phyloP scores from a whole-genome alignment of 2,329 filamentous ascomycete genomes.

The Byssochlamys sp. region DNA sequence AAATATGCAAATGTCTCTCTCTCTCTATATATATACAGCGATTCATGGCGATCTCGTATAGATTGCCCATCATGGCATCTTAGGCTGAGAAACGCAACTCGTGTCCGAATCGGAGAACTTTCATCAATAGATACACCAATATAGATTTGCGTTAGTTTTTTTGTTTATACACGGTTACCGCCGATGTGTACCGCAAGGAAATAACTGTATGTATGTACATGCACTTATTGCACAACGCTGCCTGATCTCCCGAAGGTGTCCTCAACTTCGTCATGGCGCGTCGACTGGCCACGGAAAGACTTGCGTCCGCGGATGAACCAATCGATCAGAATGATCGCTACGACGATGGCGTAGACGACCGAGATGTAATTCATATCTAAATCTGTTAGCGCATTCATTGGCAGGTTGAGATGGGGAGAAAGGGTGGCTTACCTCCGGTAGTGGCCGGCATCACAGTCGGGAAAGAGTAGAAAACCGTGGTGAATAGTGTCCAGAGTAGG shows the following conservation, averaged over 20 bases:
- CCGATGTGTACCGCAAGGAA: neutral
- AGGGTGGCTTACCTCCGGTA: constrained; percentile 23
- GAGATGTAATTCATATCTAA: constrained; percentile 37
- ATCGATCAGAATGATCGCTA: constrained; percentile 25
- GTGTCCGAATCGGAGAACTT: neutral
- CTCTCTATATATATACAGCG: neutral
- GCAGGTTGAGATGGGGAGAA: neutral
- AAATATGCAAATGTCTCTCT: neutral
- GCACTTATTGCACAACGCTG: neutral
- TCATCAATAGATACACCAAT: too few species aligned
- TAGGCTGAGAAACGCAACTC: neutral
- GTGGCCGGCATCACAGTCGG: constrained; percentile 25
- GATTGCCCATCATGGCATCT: neutral
- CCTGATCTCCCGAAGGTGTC: neutral
- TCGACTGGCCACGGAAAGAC: constrained; percentile 20
- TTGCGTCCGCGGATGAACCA: constrained; percentile 25
- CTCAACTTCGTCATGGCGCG: constrained; percentile 13
- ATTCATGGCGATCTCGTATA: neutral
- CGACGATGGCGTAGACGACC: constrained; percentile 25
- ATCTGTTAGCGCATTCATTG: neutral
- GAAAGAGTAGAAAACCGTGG: constrained; percentile 29
- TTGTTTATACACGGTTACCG: neutral
- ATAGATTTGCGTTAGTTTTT: neutral
- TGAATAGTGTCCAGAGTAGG: constrained; percentile 37
- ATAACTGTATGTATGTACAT: neutral